Conservation (phyloP, 257 asterid genomes). For the Paraleonurus japonicus region DNA sequence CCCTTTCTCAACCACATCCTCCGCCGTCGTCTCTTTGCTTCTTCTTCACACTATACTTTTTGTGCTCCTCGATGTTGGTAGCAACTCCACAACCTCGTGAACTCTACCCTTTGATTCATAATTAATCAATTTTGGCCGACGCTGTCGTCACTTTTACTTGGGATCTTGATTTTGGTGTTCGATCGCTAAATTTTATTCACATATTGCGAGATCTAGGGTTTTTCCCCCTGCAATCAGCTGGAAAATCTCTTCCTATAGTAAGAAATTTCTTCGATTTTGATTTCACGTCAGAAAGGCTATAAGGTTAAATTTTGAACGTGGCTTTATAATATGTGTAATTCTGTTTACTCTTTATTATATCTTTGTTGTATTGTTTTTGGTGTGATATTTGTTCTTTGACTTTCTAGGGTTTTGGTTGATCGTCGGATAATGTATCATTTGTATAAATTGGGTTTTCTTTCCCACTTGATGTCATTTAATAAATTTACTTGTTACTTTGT, state of each 20-base stretch:
- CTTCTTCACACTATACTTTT: neutral
- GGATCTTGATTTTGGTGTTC: conserved; percentile 25
- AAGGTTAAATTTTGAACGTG: conserved; percentile 6
- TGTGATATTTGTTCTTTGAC: conserved; percentile 10
- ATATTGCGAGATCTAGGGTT: conserved; percentile 31
- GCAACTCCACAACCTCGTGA: neutral
- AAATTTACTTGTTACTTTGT: neutral
- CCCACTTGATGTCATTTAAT: neutral
- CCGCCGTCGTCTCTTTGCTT: neutral
- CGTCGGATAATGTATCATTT: neutral
- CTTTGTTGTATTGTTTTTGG: neutral
- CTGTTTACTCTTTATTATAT: conserved; percentile 3
- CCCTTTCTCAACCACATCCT: conserved; percentile 23
- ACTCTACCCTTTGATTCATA: conserved; percentile 2
- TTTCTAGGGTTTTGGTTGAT: conserved; percentile 22
- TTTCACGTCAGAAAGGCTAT: neutral
- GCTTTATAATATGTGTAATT: neutral
- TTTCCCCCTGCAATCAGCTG: conserved; percentile 19
- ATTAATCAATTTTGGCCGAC: conserved; percentile 6
- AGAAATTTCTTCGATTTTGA: conserved; percentile 23
- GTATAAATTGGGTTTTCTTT: neutral
- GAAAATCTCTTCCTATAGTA: conserved; percentile 24
- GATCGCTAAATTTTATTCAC: conserved; percentile 13
- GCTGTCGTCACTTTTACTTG: neutral
- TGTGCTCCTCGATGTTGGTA: neutral